Evolutionary conservation across 805 yeast genomes (phyloP).

Genomic region (Suhomyces sp.): DNA sequence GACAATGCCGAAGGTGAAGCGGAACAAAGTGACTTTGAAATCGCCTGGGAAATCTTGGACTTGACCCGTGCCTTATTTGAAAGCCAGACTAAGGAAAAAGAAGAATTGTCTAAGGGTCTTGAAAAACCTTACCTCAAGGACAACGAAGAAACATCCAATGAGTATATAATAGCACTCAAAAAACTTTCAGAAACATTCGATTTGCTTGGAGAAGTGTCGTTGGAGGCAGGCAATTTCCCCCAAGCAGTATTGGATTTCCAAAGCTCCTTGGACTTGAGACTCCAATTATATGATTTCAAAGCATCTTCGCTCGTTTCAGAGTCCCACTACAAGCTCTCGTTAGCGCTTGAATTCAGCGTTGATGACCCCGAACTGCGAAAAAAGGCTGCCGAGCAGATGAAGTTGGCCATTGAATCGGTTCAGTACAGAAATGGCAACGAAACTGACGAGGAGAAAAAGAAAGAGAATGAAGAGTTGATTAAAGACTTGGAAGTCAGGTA

Average conservation of each 20-base stretch:
- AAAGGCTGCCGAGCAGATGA: conserved; percentile 54
- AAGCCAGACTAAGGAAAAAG: conserved; percentile 31
- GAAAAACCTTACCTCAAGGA: conserved; percentile 27
- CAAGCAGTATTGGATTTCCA: conserved; percentile 74
- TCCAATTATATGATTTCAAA: conserved; percentile 46
- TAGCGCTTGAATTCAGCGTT: conserved; percentile 71
- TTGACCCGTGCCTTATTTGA: conserved; percentile 68
- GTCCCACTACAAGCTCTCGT: conserved; percentile 74
- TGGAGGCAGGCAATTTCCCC: conserved; percentile 83
- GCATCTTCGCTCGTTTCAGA: conserved; percentile 64
- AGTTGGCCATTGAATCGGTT: conserved; percentile 46
- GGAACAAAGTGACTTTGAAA: conserved; percentile 72
- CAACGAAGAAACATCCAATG: conserved; percentile 30
- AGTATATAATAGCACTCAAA: conserved; percentile 36
- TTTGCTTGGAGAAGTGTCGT: conserved; percentile 81
- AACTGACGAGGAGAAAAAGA: conserved; percentile 38
- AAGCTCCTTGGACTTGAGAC: conserved; percentile 53
- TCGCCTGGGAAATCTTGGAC: conserved; percentile 86
- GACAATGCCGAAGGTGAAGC: conserved; percentile 33
- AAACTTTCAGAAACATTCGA: conserved; percentile 74
- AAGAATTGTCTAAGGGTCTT: conserved; percentile 5
- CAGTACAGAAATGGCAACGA: conserved; percentile 41
- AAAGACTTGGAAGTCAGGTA: conserved; percentile 56
- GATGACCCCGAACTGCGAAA: conserved; percentile 47
- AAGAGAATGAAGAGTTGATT: conserved; percentile 46